Conservation (phyloP, 2,329 filamentous ascomycete genomes). For the Bipolaris victoriae region DNA sequence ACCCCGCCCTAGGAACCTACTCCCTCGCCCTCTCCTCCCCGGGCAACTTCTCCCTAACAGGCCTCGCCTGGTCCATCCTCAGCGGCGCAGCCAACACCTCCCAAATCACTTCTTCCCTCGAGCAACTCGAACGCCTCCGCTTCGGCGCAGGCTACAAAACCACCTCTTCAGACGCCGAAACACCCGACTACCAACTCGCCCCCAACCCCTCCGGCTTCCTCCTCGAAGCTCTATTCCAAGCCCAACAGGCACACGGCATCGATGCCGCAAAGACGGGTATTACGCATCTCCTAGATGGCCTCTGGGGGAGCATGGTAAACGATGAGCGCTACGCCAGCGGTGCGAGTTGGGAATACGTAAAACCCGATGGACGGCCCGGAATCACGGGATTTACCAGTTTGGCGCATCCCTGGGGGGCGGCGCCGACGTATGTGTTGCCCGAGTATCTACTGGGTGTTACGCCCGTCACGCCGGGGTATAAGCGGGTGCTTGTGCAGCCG, state of each 20-base stretch:
- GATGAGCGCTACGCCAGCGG: constrained; percentile 48
- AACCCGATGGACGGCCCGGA: constrained; percentile 49
- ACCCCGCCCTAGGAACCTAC: constrained; percentile 39
- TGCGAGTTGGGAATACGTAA: constrained; percentile 56
- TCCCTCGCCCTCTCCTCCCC: constrained; percentile 32
- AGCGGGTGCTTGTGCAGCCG: constrained; percentile 6
- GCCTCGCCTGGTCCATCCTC: constrained; percentile 44
- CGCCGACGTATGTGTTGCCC: constrained; percentile 53
- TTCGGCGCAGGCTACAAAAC: constrained; percentile 7
- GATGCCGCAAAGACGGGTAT: constrained; percentile 16
- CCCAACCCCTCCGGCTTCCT: constrained; percentile 57
- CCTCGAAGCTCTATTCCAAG: constrained; percentile 45
- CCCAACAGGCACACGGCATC: constrained; percentile 23
- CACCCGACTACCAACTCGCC: constrained; percentile 25
- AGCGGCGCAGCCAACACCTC: constrained; percentile 44
- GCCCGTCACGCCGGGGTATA: constrained; percentile 18
- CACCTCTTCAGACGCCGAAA: constrained; percentile 12
- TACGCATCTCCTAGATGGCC: constrained; percentile 43
- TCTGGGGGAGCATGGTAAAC: constrained; percentile 54
- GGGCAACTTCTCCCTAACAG: constrained; percentile 43
- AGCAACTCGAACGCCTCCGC: constrained; percentile 27
- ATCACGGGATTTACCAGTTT: constrained; percentile 53
- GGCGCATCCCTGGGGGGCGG: constrained; percentile 55
- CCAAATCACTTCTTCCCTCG: constrained; percentile 38
- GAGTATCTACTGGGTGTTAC: constrained; percentile 27